Base-by-base conservation (phyloP, 441 rosid species). In the Brassica hybrid region DNA sequence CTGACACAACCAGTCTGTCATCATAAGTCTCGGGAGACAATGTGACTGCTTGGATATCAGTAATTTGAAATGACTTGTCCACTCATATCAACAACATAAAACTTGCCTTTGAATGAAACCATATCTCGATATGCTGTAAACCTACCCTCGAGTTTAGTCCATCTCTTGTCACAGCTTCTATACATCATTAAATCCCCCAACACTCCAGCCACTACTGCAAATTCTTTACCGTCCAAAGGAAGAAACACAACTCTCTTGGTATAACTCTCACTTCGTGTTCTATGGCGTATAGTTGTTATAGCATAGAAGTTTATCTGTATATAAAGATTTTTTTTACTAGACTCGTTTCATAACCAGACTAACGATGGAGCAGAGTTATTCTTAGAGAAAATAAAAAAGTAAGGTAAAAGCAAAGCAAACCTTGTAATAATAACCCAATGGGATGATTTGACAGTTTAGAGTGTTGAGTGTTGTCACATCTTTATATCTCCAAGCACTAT, bases 151-250 rank as follows among this genome's bases (percentile, higher is more conserved):
- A 72, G 11, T 25, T 25, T 8, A 16, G 6, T 61, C 69, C 69
- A 73, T 9, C 9, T 18, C 41, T 73, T 73, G 71, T 65, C 41
- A 73, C 13, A 34, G 43, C 70, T 73, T 74, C 65, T 54, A n/a
- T 65, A 54, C 71, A 54, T 36, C 77, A 69, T 69, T 56, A 69
- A 6, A 32, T 30, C 30, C 7, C 73, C 63, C 0, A 74, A 36
- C 18, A 65, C 65, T 64, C 56, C 17, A 14, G 70, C 70, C 5
- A 73, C 23, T 16, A 34, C 34, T 54, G 13, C 41, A 2, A 64
- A 64, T 0, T 61, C 27, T 59, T 60, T 36, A 59, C 59, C 13
- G 12, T 45, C 60, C 23, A 73, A 0, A 19, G 11, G 64, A 65
- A 64, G 77, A 65, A 65, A 73, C 38, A 27, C 65, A 34, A 11